Base-by-base conservation (phyloP, 306 rosid genomes). In the Nissolia schottii region DNA sequence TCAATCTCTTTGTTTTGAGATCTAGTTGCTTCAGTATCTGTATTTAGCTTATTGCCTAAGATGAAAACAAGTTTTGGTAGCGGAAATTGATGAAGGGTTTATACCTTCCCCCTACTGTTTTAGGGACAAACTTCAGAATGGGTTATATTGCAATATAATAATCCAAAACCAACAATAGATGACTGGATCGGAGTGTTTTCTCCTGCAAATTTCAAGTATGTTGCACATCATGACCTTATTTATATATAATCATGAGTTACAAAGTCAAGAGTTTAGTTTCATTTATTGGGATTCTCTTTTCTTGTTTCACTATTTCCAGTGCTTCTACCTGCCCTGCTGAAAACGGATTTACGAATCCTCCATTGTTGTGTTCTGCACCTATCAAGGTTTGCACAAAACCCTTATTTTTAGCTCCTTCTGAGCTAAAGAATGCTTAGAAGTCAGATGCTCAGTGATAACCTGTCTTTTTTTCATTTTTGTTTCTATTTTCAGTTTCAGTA, bases 151-250 rank as follows among this genome's bases (percentile, higher is more conserved):
- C 63, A 85, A 64, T 91, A 67, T 80, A 50, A 72, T 68, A 81
- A 85, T 86, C 92, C 94, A 41, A 70, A 83, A 25, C 92, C 96
- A 51, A 78, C 89, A 58, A 23, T 10, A 62, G 87, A 80, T 77
- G 97, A 93, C 64, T 93, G 97, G 96, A 87, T 93, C 71, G 96
- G 96, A 50, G 97, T 93, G 50, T 93, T 91, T 81, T 93, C 98
- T 70, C 97, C 98, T 31, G 88, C 89, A 77, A 89, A 87, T 71
- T 91, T 93, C 88, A 93, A 83, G 97, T 91, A 60, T 9, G 34
- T 49, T 70, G 62, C 67, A 37, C 40, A 60, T 59, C 61, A 74
- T 70, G 59, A 59, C 19, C 53, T 20, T 29, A 19, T 63, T 55
- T 56, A 43, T 40, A 18, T 31, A 18, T 55, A 67, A 23, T 53